Evolutionary conservation across 345 rosid genomes (phyloP).

Genomic region (Anastatica hierochuntica): DNA sequence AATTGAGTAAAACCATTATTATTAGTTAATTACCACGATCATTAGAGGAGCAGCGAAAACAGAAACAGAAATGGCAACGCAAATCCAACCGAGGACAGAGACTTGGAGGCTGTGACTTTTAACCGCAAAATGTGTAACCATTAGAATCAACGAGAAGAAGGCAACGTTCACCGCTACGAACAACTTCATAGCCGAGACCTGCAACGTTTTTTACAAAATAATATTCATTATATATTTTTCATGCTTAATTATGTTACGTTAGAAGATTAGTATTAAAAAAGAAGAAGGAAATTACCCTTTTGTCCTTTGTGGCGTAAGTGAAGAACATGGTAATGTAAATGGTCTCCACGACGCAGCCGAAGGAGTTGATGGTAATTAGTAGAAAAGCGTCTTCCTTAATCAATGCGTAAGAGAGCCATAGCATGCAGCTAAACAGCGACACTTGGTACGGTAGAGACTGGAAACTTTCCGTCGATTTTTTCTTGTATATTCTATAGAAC

Average conservation of each 20-base stretch:
- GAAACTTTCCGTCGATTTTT: constrained; percentile 68
- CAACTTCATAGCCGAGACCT: constrained; percentile 51
- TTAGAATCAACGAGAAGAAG: constrained; percentile 36
- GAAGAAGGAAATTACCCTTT: constrained; percentile 29
- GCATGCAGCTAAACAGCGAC: constrained; percentile 81
- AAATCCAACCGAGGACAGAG: constrained; percentile 74
- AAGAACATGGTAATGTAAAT: constrained; percentile 53
- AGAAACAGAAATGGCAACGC: constrained; percentile 50
- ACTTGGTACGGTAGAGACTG: constrained; percentile 75
- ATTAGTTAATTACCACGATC: constrained; percentile 37
- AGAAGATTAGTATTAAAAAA: background rate
- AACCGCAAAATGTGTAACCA: constrained; percentile 34
- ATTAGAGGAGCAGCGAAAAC: constrained; percentile 82
- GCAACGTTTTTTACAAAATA: background rate
- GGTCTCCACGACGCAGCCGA: constrained; percentile 67
- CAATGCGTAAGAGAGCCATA: constrained; percentile 84
- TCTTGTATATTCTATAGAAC: constrained; percentile 55
- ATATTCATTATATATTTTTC: background rate
- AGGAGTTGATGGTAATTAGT: constrained; percentile 70
- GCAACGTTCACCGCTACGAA: constrained; percentile 46
- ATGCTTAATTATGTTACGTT: background rate
- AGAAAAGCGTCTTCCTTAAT: constrained; percentile 50
- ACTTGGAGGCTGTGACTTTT: constrained; percentile 4
- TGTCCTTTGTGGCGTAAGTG: constrained; percentile 43
- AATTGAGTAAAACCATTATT: background rate